A percentile compares a stretch with the other conserved stretches of the same genome.
Conservation (phyloP, 2,329 filamentous ascomycete genomes). For the Arthrinium puccinioides region DNA sequence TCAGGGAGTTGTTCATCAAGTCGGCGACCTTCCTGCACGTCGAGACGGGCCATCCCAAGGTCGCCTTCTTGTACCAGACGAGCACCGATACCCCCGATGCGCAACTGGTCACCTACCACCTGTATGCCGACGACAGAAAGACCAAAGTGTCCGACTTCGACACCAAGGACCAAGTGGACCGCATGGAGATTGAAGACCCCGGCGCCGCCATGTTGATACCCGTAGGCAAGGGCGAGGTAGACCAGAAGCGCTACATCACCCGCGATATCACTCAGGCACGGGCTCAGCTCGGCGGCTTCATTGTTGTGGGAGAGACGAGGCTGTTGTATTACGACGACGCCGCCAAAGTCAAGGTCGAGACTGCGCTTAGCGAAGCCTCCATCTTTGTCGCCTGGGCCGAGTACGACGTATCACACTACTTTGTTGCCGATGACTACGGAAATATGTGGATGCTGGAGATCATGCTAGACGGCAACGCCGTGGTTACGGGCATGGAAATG, state of each 20-base stretch:
- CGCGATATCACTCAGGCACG: conserved; percentile 45
- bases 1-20: conserved; percentile 55
- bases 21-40: conserved; percentile 49
- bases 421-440: conserved; percentile 91
- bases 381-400: conserved; percentile 90
- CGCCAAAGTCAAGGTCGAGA: conserved; percentile 58
- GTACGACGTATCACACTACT: conserved; percentile 72
- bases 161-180: conserved; percentile 44
- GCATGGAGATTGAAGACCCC: conserved; percentile 45
- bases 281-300: conserved; percentile 59
- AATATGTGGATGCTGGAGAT: conserved; percentile 79
- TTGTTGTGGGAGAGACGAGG: conserved; percentile 73
- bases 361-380: conserved; percentile 62
- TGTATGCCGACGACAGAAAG: conserved; percentile 52
- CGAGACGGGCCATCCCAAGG: conserved; percentile 49
- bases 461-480: conserved; percentile 48
- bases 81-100: conserved; percentile 44
- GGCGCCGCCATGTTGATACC: conserved; percentile 57
- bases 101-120: conserved; percentile 49
- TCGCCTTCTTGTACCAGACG: conserved; percentile 52
- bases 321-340: conserved; percentile 81
- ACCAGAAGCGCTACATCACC: conserved; percentile 53
- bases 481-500: conserved; percentile 68
- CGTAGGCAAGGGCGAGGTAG: conserved; percentile 45
- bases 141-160: conserved; percentile 48